Conservation (phyloP, 805 yeast species). For the Monosporozyma aquatica region DNA sequence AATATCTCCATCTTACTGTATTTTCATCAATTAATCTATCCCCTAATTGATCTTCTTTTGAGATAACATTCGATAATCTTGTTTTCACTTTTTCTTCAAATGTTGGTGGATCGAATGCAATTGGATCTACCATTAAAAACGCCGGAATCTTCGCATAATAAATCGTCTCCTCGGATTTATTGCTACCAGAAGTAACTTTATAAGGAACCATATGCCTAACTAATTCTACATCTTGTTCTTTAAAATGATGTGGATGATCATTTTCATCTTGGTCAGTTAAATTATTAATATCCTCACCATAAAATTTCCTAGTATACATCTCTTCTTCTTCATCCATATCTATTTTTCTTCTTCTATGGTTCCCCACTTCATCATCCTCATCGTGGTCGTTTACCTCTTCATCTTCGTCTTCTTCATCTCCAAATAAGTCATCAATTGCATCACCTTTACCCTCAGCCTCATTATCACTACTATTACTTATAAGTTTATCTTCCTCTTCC, state of each 20-base stretch:
- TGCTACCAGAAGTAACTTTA: constrained; percentile 28
- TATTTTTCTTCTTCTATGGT: constrained; percentile 16
- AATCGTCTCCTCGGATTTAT: constrained; percentile 28
- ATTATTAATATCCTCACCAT: constrained; percentile 27
- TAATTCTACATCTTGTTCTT: constrained; percentile 32
- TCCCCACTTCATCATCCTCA: constrained; percentile 12
- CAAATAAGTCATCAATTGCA: constrained; percentile 37
- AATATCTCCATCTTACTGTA: constrained; percentile 91
- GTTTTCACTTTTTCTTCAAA: constrained; percentile 44
- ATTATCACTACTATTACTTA: background rate
- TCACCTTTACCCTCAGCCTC: constrained; percentile 21
- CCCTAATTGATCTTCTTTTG: constrained; percentile 44
- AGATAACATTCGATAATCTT: constrained; percentile 26
- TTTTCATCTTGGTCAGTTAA: constrained; percentile 27
- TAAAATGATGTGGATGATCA: constrained; percentile 28
- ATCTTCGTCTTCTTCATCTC: constrained; percentile 27
- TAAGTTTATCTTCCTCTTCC: background rate
- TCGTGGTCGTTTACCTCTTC: constrained; percentile 22
- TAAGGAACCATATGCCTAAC: constrained; percentile 39
- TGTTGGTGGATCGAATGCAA: constrained; percentile 72
- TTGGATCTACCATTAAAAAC: constrained; percentile 71
- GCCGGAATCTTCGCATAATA: constrained; percentile 65
- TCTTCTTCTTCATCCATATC: constrained; percentile 33
- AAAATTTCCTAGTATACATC: constrained; percentile 29
- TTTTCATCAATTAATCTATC: constrained; percentile 67